A percentile compares a stretch with the other conserved stretches of the same genome.
These are phyloP conservation scores for Diatrype stigma DNA, from an alignment of 2,329 filamentous ascomycete genomes.

Conservation along the genomic window DNA sequence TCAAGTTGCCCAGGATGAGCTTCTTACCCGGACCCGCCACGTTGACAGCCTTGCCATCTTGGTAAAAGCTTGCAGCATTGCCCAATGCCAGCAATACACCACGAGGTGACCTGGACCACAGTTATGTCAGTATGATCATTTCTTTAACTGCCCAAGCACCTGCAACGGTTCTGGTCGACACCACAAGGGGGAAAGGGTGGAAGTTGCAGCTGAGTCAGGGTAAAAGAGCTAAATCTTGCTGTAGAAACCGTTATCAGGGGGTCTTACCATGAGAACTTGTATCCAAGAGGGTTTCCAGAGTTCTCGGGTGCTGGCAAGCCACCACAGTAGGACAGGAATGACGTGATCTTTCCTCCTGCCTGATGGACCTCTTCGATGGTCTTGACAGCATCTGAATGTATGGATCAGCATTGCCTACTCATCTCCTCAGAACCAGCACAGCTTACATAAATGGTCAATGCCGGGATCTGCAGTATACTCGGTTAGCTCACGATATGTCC, in stretches of 20 bases:
- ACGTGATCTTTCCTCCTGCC: constrained; percentile 76
- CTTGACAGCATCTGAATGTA: constrained; percentile 66
- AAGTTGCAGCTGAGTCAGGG: no score
- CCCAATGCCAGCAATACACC: constrained; percentile 84
- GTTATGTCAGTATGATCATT: constrained; percentile 41
- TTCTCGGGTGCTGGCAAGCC: constrained; percentile 67
- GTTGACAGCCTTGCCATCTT: constrained; percentile 71
- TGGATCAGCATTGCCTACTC: neutral
- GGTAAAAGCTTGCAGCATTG: constrained; percentile 79
- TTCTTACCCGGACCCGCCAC: constrained; percentile 35
- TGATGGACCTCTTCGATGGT: constrained; percentile 85
- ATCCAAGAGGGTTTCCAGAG: constrained; percentile 86
- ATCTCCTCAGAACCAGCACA: neutral
- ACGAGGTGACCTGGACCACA: constrained; percentile 48
- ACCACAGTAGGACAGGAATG: constrained; percentile 82
- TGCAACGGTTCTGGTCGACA: neutral
- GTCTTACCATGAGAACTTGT: constrained; percentile 73
- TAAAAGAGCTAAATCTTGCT: neutral
- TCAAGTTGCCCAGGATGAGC: neutral
- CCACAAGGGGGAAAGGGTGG: no score
- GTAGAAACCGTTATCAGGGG: neutral
- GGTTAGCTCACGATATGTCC: neutral
- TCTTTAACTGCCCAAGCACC: constrained; percentile 39
- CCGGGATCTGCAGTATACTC: constrained; percentile 48
- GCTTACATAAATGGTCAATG: constrained; percentile 58